Evolutionary conservation across 192 early-diverging fungal species (phyloP), one percentile per base, ranked within the genome.

Genomic region (Phycomyces blakesleeanus): DNA sequence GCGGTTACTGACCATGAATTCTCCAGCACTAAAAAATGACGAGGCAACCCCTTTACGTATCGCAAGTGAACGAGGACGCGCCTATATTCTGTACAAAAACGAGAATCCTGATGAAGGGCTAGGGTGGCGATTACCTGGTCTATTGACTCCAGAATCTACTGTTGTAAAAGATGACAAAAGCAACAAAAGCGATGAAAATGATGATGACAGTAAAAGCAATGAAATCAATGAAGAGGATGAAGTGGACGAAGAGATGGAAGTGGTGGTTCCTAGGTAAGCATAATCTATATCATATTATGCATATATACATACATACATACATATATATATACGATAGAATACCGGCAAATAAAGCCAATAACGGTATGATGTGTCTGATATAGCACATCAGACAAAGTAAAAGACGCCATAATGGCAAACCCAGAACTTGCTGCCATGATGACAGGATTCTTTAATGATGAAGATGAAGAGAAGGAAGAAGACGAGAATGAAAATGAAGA

Each of bases 61-160:
- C 51, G 93, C 91, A 7, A 84, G 85, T 20, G 93, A 97, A 72
- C 72, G 94, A 18, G 85, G 84, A 41, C 78, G 84, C 42, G 86
- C 92, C 65, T 99, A 91, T 61, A 72, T 96, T 25, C 66, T 99
- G 44, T 77, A 94, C 18, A 94, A 95, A 63, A 93, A 93, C 52
- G 89, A 92, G 37, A 81, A 90, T 25, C 65, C 76, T 11, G 72
- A 55, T 1, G 83, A 78, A 37, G 74, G 74, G 3, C 26, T 76
- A 1, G 93, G 91, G 0, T 96, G 92, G 82, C 83, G 76, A 1
- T 60, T 93, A 12, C 70, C 77, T 25, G 78, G 75, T n/a, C 37
- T 55, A 14, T 12, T 25, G 14, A 29, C 56, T 47, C 22, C 71
- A 25, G 21, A 71, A 26, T 41, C 34, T 21, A 56, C 74, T 1